Evolutionary conservation across 805 yeast species (phyloP), one percentile per base, ranked within the genome.

Genomic region (Myxozyma mucilagina): DNA sequence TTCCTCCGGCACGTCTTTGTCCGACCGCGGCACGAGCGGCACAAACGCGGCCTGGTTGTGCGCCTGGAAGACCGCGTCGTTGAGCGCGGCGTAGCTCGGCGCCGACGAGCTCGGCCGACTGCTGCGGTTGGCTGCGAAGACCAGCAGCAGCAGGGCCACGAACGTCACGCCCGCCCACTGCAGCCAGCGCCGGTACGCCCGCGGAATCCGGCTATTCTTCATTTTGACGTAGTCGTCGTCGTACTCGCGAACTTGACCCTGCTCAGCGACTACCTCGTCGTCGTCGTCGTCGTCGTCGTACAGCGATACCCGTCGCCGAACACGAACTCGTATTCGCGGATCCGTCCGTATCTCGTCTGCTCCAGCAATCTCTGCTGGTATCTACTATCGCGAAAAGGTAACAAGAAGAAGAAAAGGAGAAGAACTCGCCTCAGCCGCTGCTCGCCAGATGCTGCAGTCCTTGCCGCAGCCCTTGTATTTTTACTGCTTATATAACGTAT

Each of bases 11-110:
- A 63, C 63, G 36, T 56, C 62, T 16, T 49, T 49, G 52, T 63
- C 67, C 20, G 62, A 58, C 24, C 41, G 43, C 9, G 67, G 67
- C 11, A 42, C 53, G 16, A 63, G 55, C 10, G 63, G 66, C 43
- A 10, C 24, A 50, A 62, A 63, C 5, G 67, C 63, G 13, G 53
- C 47, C 48, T 63, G 66, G 20, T 36, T 50, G 56, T 63, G 65
- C 8, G 67, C 65, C 16, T 57, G 56, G 45, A 43, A 63, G 13
- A 63, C 47, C 20, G 67, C 67, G 24, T 63, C 67, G 47, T 63
- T 63, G 38, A 63, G 59, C 7, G 65, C 65, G 10, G 67, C 64
- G 38, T 63, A 63, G 10, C 66, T 61, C 9, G 67, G 67, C 18
- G 60, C 54, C 24, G 41, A 42, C 13, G 43, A 34, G 7, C 64